phyloP scores from a whole-genome alignment of 805 yeast species.

The Yamadazyma laniorum region DNA sequence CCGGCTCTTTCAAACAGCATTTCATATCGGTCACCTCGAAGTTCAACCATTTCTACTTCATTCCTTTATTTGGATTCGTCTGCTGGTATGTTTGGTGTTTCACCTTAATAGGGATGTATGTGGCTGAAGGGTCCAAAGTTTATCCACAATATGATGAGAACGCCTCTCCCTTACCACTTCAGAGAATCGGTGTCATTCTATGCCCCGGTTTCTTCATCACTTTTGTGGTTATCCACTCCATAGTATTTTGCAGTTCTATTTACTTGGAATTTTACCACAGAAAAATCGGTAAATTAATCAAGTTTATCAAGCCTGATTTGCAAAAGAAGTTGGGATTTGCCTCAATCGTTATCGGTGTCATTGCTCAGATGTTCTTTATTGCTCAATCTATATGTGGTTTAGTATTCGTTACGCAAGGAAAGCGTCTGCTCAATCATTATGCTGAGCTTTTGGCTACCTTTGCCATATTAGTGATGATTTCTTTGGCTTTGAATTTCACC shows the following conservation, averaged over 20 bases:
- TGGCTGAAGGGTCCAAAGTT: slow-evolving; percentile 18
- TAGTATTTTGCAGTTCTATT: slow-evolving; percentile 22
- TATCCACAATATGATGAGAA: slow-evolving; percentile 23
- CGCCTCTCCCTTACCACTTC: slow-evolving; percentile 23
- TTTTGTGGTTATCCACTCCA: slow-evolving; percentile 21
- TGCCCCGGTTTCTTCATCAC: slow-evolving; percentile 22
- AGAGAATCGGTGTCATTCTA: slow-evolving; percentile 24
- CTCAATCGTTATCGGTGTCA: slow-evolving; percentile 20
- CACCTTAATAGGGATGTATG: slow-evolving; percentile 22
- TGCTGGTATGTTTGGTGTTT: slow-evolving; percentile 25
- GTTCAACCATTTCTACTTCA: slow-evolving; percentile 25
- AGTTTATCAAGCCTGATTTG: slow-evolving; percentile 23
- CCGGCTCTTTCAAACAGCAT: slow-evolving; percentile 10
- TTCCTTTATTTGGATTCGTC: slow-evolving; percentile 24
- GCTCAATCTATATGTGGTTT: slow-evolving; percentile 19
- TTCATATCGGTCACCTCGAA: slow-evolving; percentile 18
- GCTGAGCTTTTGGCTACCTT: slow-evolving; percentile 24
- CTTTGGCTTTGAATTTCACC: slow-evolving; percentile 25
- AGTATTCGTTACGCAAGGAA: slow-evolving; percentile 17
- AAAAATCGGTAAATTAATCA: slow-evolving; percentile 27
- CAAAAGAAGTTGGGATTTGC: slow-evolving; percentile 25
- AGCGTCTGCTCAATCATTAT: slow-evolving; percentile 19
- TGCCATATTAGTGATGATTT: slow-evolving; percentile 24
- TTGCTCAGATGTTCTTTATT: slow-evolving; percentile 22
- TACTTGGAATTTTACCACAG: slow-evolving; percentile 28